A percentile compares a stretch with the other conserved stretches of the same genome.
These are phyloP conservation scores for Termitomyces titanicus DNA, from an alignment of 768 basidiomycete genomes.

Conservation along the genomic window DNA sequence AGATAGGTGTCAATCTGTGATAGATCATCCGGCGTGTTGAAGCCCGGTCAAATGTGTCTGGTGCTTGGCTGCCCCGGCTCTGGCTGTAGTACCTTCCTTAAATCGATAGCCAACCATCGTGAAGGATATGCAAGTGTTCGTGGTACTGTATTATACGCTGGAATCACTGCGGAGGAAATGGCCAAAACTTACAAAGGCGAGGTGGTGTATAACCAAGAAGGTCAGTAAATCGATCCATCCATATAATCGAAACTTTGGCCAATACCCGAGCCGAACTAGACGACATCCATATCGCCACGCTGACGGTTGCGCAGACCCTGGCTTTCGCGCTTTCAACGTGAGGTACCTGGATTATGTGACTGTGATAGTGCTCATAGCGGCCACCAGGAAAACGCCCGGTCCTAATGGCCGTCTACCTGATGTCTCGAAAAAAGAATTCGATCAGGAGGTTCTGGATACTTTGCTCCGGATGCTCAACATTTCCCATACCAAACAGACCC, in stretches of 20 bases:
- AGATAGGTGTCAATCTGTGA: background rate
- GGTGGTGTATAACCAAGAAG: constrained; percentile 76
- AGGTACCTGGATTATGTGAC: constrained; percentile 9
- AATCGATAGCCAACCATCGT: constrained; percentile 75
- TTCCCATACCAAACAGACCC: constrained; percentile 71
- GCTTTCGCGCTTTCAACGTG: constrained; percentile 64
- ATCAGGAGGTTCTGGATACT: constrained; percentile 52
- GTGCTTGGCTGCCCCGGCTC: constrained; percentile 81
- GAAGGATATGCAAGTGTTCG: constrained; percentile 57
- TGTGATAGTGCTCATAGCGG: constrained; percentile 1
- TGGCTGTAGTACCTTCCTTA: constrained; percentile 86
- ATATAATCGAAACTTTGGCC: background rate
- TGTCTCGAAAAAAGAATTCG: constrained; percentile 56
- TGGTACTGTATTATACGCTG: constrained; percentile 81
- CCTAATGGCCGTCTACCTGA: constrained; percentile 70
- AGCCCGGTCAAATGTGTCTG: constrained; percentile 84
- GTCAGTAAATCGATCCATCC: constrained; percentile 29
- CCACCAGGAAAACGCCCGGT: constrained; percentile 59
- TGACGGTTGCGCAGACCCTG: constrained; percentile 79
- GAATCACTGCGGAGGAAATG: constrained; percentile 76
- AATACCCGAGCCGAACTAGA: constrained; percentile 34
- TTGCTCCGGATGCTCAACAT: constrained; percentile 82
- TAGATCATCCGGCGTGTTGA: constrained; percentile 64
- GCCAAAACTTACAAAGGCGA: constrained; percentile 73
- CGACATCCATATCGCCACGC: constrained; percentile 78